Base-by-base conservation (phyloP, 441 rosid species). In the Macaranga tanarius region DNA sequence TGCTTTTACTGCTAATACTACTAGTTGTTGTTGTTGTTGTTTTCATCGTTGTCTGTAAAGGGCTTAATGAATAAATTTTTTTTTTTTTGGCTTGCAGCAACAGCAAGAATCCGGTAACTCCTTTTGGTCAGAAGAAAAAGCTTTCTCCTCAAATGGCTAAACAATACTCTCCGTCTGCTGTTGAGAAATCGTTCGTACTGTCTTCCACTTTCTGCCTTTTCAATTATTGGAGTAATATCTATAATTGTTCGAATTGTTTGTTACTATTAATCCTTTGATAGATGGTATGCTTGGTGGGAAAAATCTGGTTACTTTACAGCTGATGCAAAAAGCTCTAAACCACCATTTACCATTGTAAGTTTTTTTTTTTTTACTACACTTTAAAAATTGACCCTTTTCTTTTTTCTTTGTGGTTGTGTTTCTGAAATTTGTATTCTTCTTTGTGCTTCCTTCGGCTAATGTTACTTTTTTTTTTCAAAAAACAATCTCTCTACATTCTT, bases 281-380 rank as follows among this genome's bases (percentile, higher is more conserved):
- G 99, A 69, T 95, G 99, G 99, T 95, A 92, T 72, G 72, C 82
- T 0, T 95, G 97, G 96, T 95, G 99, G 98, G 98, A 92, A 77
- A 85, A 85, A 71, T 85, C 88, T 0, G 88, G 86, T 17, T 83
- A 80, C 73, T 95, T 88, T 73, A 77, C 69, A 60, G 97, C 97
- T 10, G 96, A 92, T 79, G 85, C 87, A 42, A 80, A 79, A 79
- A 91, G 98, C 86, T 75, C 91, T 17, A 93, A 89, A 75, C 90
- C 90, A 55, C 76, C 97, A 0, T 95, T 90, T 79, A 79, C 76
- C 50, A 92, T 95, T 72, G 97, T 92, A 87, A 84, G 91, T 72
- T 2, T 48, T 26, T 50, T 67, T 31, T 42, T 48, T 65, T n/a
- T n/a, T n/a, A n/a, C n/a, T n/a, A n/a, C n/a, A n/a, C n/a, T n/a